phyloP scores from a whole-genome alignment of 805 yeast species.

The Allodekkera sacchari region DNA sequence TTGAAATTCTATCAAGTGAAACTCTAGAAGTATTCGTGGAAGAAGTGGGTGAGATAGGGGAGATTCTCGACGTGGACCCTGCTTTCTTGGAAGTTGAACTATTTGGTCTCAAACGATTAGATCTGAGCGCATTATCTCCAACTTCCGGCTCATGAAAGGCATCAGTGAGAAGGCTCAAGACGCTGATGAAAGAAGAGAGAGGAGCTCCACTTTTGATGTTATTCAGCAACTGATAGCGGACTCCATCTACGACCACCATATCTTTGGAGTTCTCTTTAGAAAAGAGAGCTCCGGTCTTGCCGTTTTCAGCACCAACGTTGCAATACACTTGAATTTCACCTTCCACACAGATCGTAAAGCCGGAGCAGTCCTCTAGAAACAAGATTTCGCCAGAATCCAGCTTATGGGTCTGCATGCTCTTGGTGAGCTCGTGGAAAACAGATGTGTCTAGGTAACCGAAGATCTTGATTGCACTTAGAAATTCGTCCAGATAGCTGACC shows the following conservation, averaged over 20 bases:
- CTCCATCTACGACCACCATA: slow-evolving; percentile 42
- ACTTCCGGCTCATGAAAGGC: slow-evolving; percentile 6
- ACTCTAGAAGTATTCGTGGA: too few relatives aligned
- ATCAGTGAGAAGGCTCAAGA: slow-evolving; percentile 55
- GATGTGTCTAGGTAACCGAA: slow-evolving; percentile 88
- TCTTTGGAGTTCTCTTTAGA: slow-evolving; percentile 30
- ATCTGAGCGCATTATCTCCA: slow-evolving; percentile 1
- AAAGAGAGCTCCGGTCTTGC: slow-evolving; percentile 13
- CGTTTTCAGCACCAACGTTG: slow-evolving; percentile 31
- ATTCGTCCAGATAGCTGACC: slow-evolving; percentile 75
- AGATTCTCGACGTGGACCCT: too few relatives aligned
- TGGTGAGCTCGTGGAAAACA: slow-evolving; percentile 88
- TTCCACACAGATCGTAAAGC: slow-evolving; percentile 88
- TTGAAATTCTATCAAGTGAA: slow-evolving; percentile 1
- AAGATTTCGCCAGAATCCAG: slow-evolving; percentile 70
- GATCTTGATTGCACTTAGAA: slow-evolving; percentile 81
- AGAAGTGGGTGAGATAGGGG: too few relatives aligned
- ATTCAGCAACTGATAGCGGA: slow-evolving; percentile 65
- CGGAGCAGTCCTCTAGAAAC: slow-evolving; percentile 55
- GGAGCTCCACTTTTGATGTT: slow-evolving; percentile 82
- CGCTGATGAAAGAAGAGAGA: slow-evolving; percentile 71
- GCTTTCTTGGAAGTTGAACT: too few relatives aligned
- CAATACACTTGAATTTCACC: slow-evolving; percentile 79
- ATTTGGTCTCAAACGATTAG: background rate
- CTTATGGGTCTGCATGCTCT: slow-evolving; percentile 84